A percentile compares a stretch with the other conserved stretches of the same genome.
Conservation (phyloP, 192 early-diverging fungal species). For the Chytriomyces hyalinus region DNA sequence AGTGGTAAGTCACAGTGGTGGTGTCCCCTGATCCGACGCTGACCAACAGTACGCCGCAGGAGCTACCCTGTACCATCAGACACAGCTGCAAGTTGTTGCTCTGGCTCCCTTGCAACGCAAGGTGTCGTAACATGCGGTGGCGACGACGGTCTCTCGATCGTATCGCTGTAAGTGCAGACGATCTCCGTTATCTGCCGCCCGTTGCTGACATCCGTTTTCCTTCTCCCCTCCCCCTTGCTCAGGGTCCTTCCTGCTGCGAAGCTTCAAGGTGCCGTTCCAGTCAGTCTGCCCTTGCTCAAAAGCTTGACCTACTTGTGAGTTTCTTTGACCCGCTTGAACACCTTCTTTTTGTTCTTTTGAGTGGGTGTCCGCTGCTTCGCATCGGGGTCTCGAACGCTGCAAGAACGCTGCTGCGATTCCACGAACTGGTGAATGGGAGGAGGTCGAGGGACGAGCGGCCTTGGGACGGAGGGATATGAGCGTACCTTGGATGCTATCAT, state of each 20-base stretch:
- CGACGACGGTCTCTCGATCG: neutral
- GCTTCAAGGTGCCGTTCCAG: neutral
- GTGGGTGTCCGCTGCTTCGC: neutral
- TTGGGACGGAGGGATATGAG: neutral
- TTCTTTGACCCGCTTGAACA: neutral
- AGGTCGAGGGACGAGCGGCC: neutral
- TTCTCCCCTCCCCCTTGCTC: neutral
- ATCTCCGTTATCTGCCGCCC: neutral
- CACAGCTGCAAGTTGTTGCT: conserved; percentile 9
- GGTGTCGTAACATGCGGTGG: conserved; percentile 14
- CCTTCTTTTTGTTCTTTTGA: neutral
- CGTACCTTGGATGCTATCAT: neutral
- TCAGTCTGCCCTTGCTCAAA: neutral
- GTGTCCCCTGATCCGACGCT: neutral
- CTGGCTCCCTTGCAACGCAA: neutral
- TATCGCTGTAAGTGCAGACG: neutral
- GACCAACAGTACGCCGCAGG: neutral
- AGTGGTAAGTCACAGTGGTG: neutral
- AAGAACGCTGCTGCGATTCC: too few relatives aligned
- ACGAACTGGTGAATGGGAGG: too few relatives aligned
- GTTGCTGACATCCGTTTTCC: too few relatives aligned
- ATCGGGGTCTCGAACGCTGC: too few relatives aligned
- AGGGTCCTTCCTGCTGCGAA: neutral
- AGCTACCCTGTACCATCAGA: neutral
- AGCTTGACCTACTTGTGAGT: neutral